Base-by-base conservation (phyloP, 768 basidiomycete species). In the Psilocybe sp. region DNA sequence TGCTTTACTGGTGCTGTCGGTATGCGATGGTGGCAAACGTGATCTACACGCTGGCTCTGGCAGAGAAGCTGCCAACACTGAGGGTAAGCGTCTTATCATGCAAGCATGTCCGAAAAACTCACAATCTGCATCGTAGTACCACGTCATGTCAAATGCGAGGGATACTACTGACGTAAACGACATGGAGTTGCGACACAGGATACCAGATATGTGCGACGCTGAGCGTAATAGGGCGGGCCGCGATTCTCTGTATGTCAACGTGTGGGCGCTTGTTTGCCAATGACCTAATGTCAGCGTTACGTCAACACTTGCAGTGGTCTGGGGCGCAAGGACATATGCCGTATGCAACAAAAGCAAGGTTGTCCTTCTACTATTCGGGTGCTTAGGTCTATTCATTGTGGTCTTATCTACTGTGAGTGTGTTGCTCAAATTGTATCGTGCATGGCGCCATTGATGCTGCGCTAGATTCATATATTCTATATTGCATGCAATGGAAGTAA, bases 1-100 rank as follows among this genome's bases (percentile, higher is more conserved):
- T 43, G 7, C 44, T 58, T 5, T 58, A 58, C 47, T 47, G 55
- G 28, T 42, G 44, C 4, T 58, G 57, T 36, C 57, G 57, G 9
- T 58, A 58, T 36, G 51, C 54, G 15, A 14, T 58, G 33, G 39
- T 51, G 6, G 36, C 57, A 12, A 58, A 58, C n/a, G 43, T 53
- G 2, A 19, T 58, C 1, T 58, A 44, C 19, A 42, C 46, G 2
- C 37, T 58, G 11, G 57, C 57, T 11, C 38, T 56, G 15, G 40
- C 39, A 3, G 40, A 56, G 36, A 44, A 40, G 36, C 34, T 56
- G 14, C 45, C 55, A 15, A 31, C 45, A 12, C 15, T 46, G 44
- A 50, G 55, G 55, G 55, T 56, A 28, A 10, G 51, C 31, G 10
- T n/a, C 28, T 14, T 39, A 12, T n/a, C 13, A 5, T 44, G 19